Base-by-base conservation (phyloP, 202 grass and related monocot genomes). In the Panicum virgatum region DNA sequence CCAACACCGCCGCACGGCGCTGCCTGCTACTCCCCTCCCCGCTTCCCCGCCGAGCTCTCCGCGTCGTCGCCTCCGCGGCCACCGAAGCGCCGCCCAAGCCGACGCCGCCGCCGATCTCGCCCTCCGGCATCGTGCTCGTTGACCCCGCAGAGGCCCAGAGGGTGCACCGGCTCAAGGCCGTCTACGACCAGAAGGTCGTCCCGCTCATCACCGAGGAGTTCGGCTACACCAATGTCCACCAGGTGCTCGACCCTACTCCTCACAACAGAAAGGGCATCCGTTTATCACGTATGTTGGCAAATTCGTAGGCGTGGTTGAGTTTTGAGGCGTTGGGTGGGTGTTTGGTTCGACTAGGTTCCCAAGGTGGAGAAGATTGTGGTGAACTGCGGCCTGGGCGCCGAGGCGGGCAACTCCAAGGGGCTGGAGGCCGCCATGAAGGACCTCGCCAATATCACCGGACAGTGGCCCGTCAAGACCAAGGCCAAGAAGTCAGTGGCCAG, bases 371-470 rank as follows among this genome's bases (percentile, higher is more conserved):
- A 98, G 85, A 92, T 96, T 18, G 82, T 90, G n/a, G 90, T 98
- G 57, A 98, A 96, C 61, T 93, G 92, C 57, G 92, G 96, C 36
- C 90, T 98, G 72, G 96, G 96, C 19, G 89, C 89, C 15, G 92
- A 92, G 8, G 92, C 94, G 2, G 92, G 94, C 37, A 98, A 93
- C 80, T 79, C 80, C 30, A 96, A 96, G 81, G 92, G 89, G 8
- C 80, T 98, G 57, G 96, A 98, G n/a, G 77, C 85, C n/a, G 92
- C 96, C 39, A 88, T 98, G 69, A 98, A 92, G 86, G 85, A 90
- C 69, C 75, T 98, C 76, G 67, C 96, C 38, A 69, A 58, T 29
- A 96, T 98, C 69, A 92, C 93, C 7, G 88, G 90, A 25, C 92
- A 98, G 83, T 91, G 85, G 46, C 96, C 96, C 9, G 83, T 96